Base-by-base conservation (phyloP, 345 rosid genomes). In the Eucalyptus albens region DNA sequence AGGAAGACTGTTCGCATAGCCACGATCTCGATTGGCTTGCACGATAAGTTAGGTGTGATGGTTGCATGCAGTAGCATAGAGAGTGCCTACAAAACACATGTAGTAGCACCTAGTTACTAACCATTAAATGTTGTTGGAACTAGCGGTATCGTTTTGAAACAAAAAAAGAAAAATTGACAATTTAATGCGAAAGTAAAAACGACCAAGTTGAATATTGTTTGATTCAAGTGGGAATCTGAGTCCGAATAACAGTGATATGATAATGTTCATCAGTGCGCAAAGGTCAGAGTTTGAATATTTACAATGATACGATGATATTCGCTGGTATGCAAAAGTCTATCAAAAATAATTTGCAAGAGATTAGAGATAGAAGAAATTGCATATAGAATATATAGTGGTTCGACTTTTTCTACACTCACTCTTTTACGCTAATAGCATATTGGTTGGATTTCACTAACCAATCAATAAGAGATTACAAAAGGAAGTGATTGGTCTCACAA, bases 351-450 rank as follows among this genome's bases (percentile, higher is more conserved):
- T 56, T 11, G 0, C 0, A 2, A 56, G 62, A 22, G 13, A 56
- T 56, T 56, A 9, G 11, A 56, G 12, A 56, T 9, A 22, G 29
- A 56, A 56, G 29, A 56, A 56, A 56, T 56, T 24, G 62, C 29
- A 24, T 10, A 56, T 24, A 56, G 1, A 10, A 56, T 56, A 9
- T 56, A 56, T 22, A 24, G 59, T 24, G 12, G 29, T 24, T 56
- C 4, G 0, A 1, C 62, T 56, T 24, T 22, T 1, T 24, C 0
- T 56, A 24, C 13, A 9, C 1, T 3, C 29, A 56, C 14, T 56
- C 3, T 56, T 56, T 11, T 0, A 56, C 0, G 6, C 2, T 56
- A 26, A 24, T 56, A 56, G 14, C 29, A 24, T 24, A 56, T 11
- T 56, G 27, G 2, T 56, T 56, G 13, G 6, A 24, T 56, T 56